Evolutionary conservation across 192 early-diverging fungal species (phyloP).

Genomic region (Linnemannia hyalina): DNA sequence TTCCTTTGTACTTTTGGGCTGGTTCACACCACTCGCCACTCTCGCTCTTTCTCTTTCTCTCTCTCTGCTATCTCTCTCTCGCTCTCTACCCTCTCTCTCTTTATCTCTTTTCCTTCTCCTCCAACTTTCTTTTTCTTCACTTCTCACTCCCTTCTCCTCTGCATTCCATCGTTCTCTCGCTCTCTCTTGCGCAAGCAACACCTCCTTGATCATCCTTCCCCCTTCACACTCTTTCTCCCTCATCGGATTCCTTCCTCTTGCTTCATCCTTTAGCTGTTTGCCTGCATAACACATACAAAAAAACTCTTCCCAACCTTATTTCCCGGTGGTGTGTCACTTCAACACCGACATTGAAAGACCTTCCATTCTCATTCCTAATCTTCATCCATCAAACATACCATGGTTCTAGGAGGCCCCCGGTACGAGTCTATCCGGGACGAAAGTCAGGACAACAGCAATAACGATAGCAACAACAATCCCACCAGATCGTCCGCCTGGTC

Average conservation of each 20-base stretch:
- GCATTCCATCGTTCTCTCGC: too few relatives aligned
- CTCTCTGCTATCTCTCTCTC: neutral
- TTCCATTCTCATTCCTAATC: neutral
- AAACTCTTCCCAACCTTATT: neutral
- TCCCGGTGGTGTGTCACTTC: neutral
- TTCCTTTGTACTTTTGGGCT: neutral
- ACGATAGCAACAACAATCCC: slow-evolving; percentile 1
- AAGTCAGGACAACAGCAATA: slow-evolving; percentile 3
- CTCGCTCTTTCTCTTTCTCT: neutral
- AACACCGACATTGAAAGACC: neutral
- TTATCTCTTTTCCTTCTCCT: too few relatives aligned
- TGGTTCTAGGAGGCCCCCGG: slow-evolving; percentile 36
- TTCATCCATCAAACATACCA: slow-evolving; percentile 3
- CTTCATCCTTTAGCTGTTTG: neutral
- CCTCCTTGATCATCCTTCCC: slow-evolving; percentile 4
- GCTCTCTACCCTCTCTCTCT: neutral
- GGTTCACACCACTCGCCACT: too few relatives aligned
- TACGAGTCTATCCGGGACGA: slow-evolving; percentile 31
- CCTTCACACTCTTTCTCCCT: neutral
- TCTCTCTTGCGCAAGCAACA: neutral
- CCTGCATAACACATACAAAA: neutral
- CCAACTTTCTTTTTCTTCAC: neutral
- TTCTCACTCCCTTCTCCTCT: too few relatives aligned
- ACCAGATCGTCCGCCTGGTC: slow-evolving; percentile 32
- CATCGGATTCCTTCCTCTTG: neutral